Percentiles rank a stretch among this genome's conserved stretches.
Conservation (phyloP, 176 grass and related monocot species). For the Oryza coarctata region DNA sequence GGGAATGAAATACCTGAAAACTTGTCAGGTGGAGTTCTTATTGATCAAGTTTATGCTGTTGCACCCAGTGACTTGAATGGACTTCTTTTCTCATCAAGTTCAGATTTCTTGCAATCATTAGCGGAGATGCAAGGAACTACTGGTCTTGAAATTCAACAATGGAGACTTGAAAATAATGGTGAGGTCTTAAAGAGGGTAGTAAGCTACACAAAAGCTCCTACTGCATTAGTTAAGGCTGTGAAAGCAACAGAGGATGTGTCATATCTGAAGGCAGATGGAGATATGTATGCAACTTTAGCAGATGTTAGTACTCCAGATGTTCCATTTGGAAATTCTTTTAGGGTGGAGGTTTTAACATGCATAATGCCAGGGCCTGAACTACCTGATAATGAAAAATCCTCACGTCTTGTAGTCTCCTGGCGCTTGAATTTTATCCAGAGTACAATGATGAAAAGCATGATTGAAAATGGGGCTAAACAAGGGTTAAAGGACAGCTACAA, state of each 20-base stretch:
- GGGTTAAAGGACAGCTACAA: constrained; percentile 74
- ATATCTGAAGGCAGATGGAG: constrained; percentile 73
- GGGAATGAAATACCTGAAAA: constrained; percentile 65
- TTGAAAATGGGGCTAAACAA: constrained; percentile 88
- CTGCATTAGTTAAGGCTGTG: constrained; percentile 87
- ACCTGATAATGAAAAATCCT: constrained; percentile 50
- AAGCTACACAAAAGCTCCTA: constrained; percentile 81
- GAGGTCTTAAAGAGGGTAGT: constrained; percentile 71
- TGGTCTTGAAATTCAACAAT: constrained; percentile 61
- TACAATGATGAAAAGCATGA: constrained; percentile 96
- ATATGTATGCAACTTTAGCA: constrained; percentile 60
- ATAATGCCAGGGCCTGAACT: constrained; percentile 78
- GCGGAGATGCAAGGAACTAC: constrained; percentile 81
- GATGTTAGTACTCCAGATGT: constrained; percentile 77
- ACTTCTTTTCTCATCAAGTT: constrained; percentile 76
- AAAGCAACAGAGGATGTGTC: constrained; percentile 78
- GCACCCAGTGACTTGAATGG: constrained; percentile 67
- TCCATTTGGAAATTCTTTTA: constrained; percentile 83
- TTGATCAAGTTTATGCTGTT: constrained; percentile 76
- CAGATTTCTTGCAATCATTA: constrained; percentile 73
- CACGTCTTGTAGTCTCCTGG: constrained; percentile 79
- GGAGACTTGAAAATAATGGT: constrained; percentile 69
- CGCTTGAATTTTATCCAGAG: constrained; percentile 79
- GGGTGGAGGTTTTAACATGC: constrained; percentile 65
- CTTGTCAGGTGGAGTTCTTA: constrained; percentile 65